Conservation (phyloP, 1,284 basidiomycete genomes). For the Sanghuangporus baumii region DNA sequence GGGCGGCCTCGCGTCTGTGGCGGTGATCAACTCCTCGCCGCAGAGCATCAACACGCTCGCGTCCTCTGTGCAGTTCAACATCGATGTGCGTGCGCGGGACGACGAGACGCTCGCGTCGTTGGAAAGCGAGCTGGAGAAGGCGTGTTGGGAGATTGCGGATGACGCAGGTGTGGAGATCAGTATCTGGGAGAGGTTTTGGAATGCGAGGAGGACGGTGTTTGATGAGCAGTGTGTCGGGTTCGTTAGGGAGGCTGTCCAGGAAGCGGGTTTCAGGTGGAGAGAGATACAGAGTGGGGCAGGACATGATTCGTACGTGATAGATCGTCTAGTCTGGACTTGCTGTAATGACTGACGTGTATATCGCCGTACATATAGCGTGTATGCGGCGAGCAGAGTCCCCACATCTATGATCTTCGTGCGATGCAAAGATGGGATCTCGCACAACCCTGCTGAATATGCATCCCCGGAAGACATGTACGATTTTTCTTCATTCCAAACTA, state of each 20-base stretch:
- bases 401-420: constrained; percentile 26
- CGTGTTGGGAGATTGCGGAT: constrained; percentile 13
- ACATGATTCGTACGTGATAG: constrained; percentile 22
- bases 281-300: constrained; percentile 23
- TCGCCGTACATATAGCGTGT: constrained; percentile 14
- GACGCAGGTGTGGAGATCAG: constrained; percentile 8
- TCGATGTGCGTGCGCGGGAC: constrained; percentile 19
- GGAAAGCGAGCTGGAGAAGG: constrained; percentile 16
- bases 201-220: constrained; percentile 18
- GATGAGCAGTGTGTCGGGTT: constrained; percentile 18
- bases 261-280: constrained; percentile 10
- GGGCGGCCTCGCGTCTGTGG: constrained; percentile 19
- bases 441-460: constrained; percentile 23
- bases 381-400: constrained; percentile 20
- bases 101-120: constrained; percentile 15
- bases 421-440: constrained; percentile 24
- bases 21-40: constrained; percentile 20
- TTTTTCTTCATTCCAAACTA: background rate
- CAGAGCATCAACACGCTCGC: constrained; percentile 22
- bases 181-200: constrained; percentile 20
- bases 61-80: constrained; percentile 20
- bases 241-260: constrained; percentile 19
- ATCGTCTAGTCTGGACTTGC: too few relatives aligned
- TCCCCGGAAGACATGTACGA: constrained; percentile 21
- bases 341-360: too few relatives aligned